Evolutionary conservation across 495 filamentous ascomycete species (phyloP), one percentile per base, ranked within the genome.

Genomic region (Acidiella bohemica): DNA sequence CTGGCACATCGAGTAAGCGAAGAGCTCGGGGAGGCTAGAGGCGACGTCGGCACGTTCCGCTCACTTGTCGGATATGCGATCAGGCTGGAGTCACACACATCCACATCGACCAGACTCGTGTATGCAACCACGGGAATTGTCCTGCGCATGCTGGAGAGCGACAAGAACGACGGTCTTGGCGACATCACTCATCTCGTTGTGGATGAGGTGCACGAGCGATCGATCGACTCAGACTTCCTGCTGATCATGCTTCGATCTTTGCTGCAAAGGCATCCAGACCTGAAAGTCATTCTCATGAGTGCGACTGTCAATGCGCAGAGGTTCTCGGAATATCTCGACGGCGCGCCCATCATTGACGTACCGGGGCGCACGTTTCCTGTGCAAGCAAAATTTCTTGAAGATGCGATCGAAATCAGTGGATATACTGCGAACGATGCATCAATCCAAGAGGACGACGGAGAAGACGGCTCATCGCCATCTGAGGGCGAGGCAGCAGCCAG

Each of bases 51-150:
- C 17, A 93, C 84, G 0, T 58, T 60, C 5, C 72, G 78, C 32
- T 96, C 88, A 6, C 66, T 97, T 12, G 76, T 97, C 29, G 90
- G 90, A 30, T 97, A 92, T 64, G 82, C 88, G 4, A 93, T 97
- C 49, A 73, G 90, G 22, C 64, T 97, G 32, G 90, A 97, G 53
- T 80, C 81, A 33, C 87, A 88, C 45, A 73, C 80, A n/a, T 74
- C 75, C 14, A 64, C 74, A 21, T 72, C 81, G 26, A 97, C 86
- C 4, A 67, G 82, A 40, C 68, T 97, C 18, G 72, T 95, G 4
- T 97, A 85, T 60, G 90, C 87, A 25, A 74, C 72, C 10, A 76
- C 77, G 41, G 90, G 90, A 61, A 92, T 96, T 47, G 82, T 97
- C 5, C 83, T 96, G 67, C 78, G 90, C 11, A 97, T 96, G 90